Conservation (phyloP, 2,329 filamentous ascomycete genomes). For the Fusarium denticulatum region DNA sequence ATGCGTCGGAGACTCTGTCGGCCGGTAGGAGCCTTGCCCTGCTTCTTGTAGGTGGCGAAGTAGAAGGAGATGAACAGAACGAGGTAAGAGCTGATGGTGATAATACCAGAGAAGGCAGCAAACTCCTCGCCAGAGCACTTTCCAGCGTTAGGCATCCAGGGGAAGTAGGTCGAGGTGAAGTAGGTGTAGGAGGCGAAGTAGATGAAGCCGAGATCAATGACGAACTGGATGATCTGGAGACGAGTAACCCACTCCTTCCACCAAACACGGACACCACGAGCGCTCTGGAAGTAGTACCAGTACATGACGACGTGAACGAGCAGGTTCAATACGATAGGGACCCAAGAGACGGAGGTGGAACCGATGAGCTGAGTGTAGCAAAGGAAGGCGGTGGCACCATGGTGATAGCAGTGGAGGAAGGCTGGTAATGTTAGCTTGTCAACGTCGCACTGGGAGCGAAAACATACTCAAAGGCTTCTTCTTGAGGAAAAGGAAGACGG, state of each 20-base stretch:
- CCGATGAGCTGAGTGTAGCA: conserved; percentile 98
- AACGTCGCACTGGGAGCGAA: neutral
- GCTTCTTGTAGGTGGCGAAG: conserved; percentile 93
- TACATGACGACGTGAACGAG: conserved; percentile 98
- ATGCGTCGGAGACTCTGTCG: conserved; percentile 79
- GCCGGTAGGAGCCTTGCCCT: conserved; percentile 79
- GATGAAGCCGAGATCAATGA: conserved; percentile 96
- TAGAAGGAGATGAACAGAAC: conserved; percentile 99
- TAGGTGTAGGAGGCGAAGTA: conserved; percentile 99
- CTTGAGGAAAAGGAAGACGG: conserved; percentile 97
- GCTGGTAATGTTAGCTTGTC: conserved; percentile 59
- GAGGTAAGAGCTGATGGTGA: conserved; percentile 92
- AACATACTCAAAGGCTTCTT: conserved; percentile 87
- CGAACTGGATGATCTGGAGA: conserved; percentile 95
- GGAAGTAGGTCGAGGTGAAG: conserved; percentile 92
- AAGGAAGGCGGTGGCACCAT: conserved; percentile 93
- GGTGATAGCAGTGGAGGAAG: conserved; percentile 99
- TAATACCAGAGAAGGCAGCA: conserved; percentile 90
- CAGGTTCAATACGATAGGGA: conserved; percentile 91
- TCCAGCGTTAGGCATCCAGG: conserved; percentile 83
- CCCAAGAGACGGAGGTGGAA: conserved; percentile 93
- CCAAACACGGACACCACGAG: conserved; percentile 94
- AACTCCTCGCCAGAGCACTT: conserved; percentile 96
- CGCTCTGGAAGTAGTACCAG: conserved; percentile 99
- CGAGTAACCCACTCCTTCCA: conserved; percentile 99